These are phyloP conservation scores for Pseudevernia furfuracea DNA, from an alignment of 495 filamentous ascomycete species.

Conservation along the genomic window DNA sequence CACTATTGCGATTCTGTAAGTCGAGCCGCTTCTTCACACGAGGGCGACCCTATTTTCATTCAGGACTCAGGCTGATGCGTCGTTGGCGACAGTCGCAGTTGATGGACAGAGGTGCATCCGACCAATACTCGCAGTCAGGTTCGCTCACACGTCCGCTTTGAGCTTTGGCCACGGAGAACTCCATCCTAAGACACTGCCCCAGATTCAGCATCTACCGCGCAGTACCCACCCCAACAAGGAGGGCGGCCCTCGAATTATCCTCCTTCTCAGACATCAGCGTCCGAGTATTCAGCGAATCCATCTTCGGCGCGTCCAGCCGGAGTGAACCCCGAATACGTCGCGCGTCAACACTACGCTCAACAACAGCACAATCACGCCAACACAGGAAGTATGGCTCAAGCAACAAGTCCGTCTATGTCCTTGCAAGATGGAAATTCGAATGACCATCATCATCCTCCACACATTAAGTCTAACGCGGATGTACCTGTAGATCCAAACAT, in stretches of 20 bases:
- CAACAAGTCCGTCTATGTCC: conserved; percentile 91
- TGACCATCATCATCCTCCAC: conserved; percentile 56
- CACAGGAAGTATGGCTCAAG: conserved; percentile 91
- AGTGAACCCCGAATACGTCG: conserved; percentile 71
- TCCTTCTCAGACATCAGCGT: conserved; percentile 73
- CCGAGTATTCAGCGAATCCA: conserved; percentile 78
- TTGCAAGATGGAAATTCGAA: conserved; percentile 65
- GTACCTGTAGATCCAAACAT: conserved; percentile 99
- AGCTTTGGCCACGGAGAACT: conserved; percentile 55
- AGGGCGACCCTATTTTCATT: neutral
- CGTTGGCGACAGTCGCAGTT: conserved; percentile 39
- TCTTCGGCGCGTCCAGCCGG: conserved; percentile 65
- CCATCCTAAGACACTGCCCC: conserved; percentile 73
- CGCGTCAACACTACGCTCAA: conserved; percentile 33
- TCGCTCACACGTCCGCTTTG: conserved; percentile 77
- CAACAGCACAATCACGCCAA: conserved; percentile 62
- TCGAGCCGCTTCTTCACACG: conserved; percentile 4
- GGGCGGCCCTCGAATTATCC: conserved; percentile 57
- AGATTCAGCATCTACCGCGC: conserved; percentile 82
- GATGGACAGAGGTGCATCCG: conserved; percentile 87
- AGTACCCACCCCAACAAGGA: conserved; percentile 65
- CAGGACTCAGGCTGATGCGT: conserved; percentile 12
- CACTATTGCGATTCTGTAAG: conserved; percentile 22
- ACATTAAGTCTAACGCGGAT: conserved; percentile 86
- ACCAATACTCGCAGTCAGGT: conserved; percentile 93